These are phyloP conservation scores for Dictyostelium discoideum DNA, from an alignment of 78 protist genomes.

Conservation along the genomic window dicty_2.7 NC_007088.5:626001-626500, in stretches of 20 bases:
- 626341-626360: background rate
- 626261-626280: background rate
- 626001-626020: slow-evolving; percentile 12
- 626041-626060: background rate
- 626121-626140: slow-evolving; percentile 49
- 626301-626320: background rate
- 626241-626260: slow-evolving; percentile 40
- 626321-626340: background rate
- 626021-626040: background rate
- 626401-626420: background rate
- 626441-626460: slow-evolving; percentile 75
- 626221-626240: slow-evolving; percentile 33
- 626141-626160: slow-evolving; percentile 57
- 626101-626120: slow-evolving; percentile 41
- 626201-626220: slow-evolving; percentile 18
- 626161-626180: slow-evolving; percentile 30
- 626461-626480: slow-evolving; percentile 33
- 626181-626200: slow-evolving; percentile 54
- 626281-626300: background rate
- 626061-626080: slow-evolving; percentile 35
- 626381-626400: slow-evolving; percentile 15
- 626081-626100: slow-evolving; percentile 41
- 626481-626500: slow-evolving; percentile 29
- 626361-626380: background rate
- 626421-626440: slow-evolving; percentile 20